Percentiles rank a stretch among this genome's conserved stretches.
Evolutionary conservation across 768 basidiomycete genomes (phyloP).

Genomic region (Dictyophora rubrovolvata): DNA sequence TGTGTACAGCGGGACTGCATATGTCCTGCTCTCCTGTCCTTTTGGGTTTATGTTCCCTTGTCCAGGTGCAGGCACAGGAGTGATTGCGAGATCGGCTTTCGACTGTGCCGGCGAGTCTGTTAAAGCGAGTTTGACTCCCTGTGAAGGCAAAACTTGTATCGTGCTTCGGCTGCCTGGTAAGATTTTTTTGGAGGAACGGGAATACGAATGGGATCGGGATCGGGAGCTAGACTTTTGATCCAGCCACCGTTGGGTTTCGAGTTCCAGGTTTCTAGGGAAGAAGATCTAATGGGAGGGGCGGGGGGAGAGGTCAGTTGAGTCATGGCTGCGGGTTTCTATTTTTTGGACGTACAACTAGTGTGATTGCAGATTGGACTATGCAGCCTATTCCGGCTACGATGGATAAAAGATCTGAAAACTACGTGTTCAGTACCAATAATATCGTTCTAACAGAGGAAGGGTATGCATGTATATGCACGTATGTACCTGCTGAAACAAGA

Average conservation of each 20-base stretch:
- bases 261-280: slow-evolving; percentile 69
- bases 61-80: neutral
- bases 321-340: neutral
- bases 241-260: slow-evolving; percentile 37
- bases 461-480: too few relatives aligned
- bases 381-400: slow-evolving; percentile 51
- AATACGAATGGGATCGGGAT: neutral
- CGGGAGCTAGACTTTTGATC: neutral
- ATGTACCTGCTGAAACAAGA: slow-evolving; percentile 39
- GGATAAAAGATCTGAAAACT: slow-evolving; percentile 33
- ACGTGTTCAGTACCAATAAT: neutral
- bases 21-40: neutral
- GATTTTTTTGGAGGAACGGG: neutral
- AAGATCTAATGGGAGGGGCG: slow-evolving; percentile 48
- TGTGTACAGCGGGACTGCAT: neutral
- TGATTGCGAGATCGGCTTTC: neutral
- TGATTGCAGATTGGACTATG: slow-evolving; percentile 60
- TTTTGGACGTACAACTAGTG: slow-evolving; percentile 47
- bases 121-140: neutral
- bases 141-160: neutral
- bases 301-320: neutral
- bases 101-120: neutral
- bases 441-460: neutral
- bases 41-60: too few relatives aligned
- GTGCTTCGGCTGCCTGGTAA: neutral